Base-by-base conservation (phyloP, 805 yeast species). In the Candida boleticola region DNA sequence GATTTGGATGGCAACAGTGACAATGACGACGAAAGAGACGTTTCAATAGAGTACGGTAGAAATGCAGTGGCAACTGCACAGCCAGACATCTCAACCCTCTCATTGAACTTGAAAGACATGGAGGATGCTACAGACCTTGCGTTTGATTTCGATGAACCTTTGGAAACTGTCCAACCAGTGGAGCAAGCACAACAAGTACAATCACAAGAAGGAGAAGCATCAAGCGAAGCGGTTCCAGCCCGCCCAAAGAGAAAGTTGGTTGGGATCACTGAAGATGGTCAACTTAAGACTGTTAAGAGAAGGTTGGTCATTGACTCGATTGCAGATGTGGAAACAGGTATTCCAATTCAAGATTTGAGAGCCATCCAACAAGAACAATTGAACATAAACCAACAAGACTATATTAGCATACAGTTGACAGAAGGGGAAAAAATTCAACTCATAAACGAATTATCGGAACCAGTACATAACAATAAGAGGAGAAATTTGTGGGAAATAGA, bases 11-110 rank as follows among this genome's bases (percentile, higher is more conserved):
- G 43, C 11, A 48, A 38, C 36, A 50, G 31, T 14, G 50, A 53
- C n/a, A 47, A 42, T 16, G 65, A 61, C 14, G 59, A 57, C 31
- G 60, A 55, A 25, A 18, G 37, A 11, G 74, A 76, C 49, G 48
- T 52, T 34, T 77, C 83, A 4, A 67, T 79, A 29, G 86, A 80
- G 58, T 56, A 73, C 11, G 83, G 83, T 2, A 71, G 85, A 61
- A 73, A 68, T 40, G 64, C 54, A 1, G 47, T 47, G 26, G 43
- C 47, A 7, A 51, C 48, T 17, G 51, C 51, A 16, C 55, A 56
- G 10, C 58, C 50, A 10, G 66, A 63, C 22, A 49, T 54, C 26
- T 58, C 67, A 7, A 23, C 52, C 5, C 39, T 59, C 7, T n/a
- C n/a, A n/a, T n/a, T n/a, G n/a, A n/a, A n/a, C n/a, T n/a, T n/a